A percentile compares a stretch with the other conserved stretches of the same genome.
Evolutionary conservation across 192 early-diverging fungal species (phyloP).

Genomic region (Entomortierella parvispora): DNA sequence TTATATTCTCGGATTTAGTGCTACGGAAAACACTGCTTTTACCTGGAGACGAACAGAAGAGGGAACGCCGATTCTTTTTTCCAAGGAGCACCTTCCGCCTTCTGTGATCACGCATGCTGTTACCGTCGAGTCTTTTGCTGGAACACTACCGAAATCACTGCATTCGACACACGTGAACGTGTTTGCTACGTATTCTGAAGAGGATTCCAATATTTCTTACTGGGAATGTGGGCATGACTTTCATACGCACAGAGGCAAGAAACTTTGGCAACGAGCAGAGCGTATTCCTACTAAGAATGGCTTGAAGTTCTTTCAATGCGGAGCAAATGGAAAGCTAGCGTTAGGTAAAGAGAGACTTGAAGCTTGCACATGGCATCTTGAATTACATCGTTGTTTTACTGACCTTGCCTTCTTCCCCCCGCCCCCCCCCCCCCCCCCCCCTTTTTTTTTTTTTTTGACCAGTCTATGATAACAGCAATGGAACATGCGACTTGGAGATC

Average conservation of each 20-base stretch:
- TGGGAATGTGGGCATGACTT: slow-evolving; percentile 47
- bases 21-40: slow-evolving; percentile 37
- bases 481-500: slow-evolving; percentile 32
- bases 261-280: slow-evolving; percentile 30
- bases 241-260: slow-evolving; percentile 17
- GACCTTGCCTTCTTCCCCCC: not conserved
- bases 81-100: slow-evolving; percentile 37
- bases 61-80: slow-evolving; percentile 32
- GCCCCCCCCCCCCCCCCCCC: no score
- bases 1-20: slow-evolving; percentile 44
- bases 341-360: slow-evolving; percentile 29
- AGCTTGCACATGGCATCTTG: no score
- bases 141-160: slow-evolving; percentile 41
- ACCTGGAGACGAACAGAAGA: slow-evolving; percentile 42
- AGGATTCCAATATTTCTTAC: slow-evolving; percentile 47
- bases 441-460: not conserved
- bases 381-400: not conserved
- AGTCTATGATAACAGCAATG: slow-evolving; percentile 32
- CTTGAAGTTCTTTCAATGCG: slow-evolving; percentile 49
- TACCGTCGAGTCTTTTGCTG: slow-evolving; percentile 46
- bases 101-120: slow-evolving; percentile 22
- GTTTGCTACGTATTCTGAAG: slow-evolving; percentile 52
- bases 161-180: slow-evolving; percentile 51
- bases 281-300: slow-evolving; percentile 19
- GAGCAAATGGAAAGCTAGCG: slow-evolving; percentile 54